Percentiles rank a stretch among this genome's conserved stretches.
Conservation (phyloP, 176 grass and related monocot genomes). For the Ensete glaucum region DNA sequence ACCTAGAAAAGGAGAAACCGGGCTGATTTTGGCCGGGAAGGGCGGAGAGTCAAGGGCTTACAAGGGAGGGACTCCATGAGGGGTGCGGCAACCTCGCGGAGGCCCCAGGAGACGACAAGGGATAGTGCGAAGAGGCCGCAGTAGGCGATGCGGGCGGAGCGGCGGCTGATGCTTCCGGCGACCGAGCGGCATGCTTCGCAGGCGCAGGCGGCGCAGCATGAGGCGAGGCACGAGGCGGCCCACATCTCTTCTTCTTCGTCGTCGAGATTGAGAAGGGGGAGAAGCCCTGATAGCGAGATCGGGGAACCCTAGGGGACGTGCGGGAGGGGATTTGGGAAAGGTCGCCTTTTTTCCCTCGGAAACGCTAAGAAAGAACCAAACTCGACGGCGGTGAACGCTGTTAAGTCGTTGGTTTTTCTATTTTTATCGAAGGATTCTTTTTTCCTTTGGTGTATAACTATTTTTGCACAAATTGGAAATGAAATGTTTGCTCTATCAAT, state of each 20-base stretch:
- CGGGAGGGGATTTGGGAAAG: too few species aligned
- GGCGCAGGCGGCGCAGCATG: conserved; percentile 96
- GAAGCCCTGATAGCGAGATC: background rate
- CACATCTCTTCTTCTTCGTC: conserved; percentile 42
- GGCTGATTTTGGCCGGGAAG: background rate
- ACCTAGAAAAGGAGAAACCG: conserved; percentile 1
- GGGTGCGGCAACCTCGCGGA: conserved; percentile 95
- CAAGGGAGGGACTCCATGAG: conserved; percentile 91
- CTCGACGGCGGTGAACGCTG: too few species aligned
- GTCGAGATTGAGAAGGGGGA: background rate
- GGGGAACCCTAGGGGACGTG: too few species aligned
- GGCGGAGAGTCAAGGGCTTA: background rate
- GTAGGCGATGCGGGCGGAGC: conserved; percentile 96
- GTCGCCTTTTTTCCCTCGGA: too few species aligned
- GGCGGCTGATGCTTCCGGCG: conserved; percentile 92
- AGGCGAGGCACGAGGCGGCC: conserved; percentile 97
- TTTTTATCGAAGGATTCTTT: too few species aligned
- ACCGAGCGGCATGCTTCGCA: conserved; percentile 98
- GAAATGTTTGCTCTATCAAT: too few species aligned
- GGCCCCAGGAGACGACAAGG: conserved; percentile 84
- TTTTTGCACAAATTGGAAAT: too few species aligned
- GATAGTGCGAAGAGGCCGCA: conserved; percentile 97
- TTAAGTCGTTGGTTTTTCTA: too few species aligned
- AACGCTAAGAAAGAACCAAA: too few species aligned
- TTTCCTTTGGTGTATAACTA: too few species aligned